Conservation (phyloP, 768 basidiomycete genomes). For the Tulasnella sp. region DNA sequence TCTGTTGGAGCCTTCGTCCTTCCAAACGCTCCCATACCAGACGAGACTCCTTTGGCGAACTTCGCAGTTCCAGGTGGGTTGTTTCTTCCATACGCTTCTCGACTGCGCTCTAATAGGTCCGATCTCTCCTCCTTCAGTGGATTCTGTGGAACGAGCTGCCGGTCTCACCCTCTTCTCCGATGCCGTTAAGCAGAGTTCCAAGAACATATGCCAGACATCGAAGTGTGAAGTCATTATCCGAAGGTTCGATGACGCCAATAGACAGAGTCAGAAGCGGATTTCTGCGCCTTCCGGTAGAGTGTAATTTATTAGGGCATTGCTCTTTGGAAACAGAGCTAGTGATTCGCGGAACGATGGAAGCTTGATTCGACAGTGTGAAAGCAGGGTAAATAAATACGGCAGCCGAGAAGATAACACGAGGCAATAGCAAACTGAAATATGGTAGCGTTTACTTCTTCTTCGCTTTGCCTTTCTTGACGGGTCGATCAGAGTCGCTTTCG, state of each 20-base stretch:
- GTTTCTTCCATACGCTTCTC: background rate
- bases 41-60: constrained; percentile 70
- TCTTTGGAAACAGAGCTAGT: background rate
- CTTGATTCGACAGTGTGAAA: background rate
- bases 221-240: constrained; percentile 86
- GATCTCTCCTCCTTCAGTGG: constrained; percentile 53
- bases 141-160: constrained; percentile 85
- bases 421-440: background rate
- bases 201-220: constrained; percentile 82
- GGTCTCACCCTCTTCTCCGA: constrained; percentile 86
- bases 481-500: constrained; percentile 41
- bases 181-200: constrained; percentile 65
- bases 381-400: background rate
- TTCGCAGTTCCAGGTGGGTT: constrained; percentile 77
- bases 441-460: background rate
- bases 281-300: constrained; percentile 5
- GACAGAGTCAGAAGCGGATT: constrained; percentile 19
- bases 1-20: constrained; percentile 92
- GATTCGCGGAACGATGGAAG: background rate
- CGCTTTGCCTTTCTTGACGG: constrained; percentile 41
- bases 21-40: constrained; percentile 89
- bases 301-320: background rate
- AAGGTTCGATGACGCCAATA: constrained; percentile 78
- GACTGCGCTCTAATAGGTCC: background rate
- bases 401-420: background rate